Evolutionary conservation across 208 protist genomes (phyloP), one percentile per base, ranked within the genome.

Genomic region (Trypanosoma rangeli): DNA sequence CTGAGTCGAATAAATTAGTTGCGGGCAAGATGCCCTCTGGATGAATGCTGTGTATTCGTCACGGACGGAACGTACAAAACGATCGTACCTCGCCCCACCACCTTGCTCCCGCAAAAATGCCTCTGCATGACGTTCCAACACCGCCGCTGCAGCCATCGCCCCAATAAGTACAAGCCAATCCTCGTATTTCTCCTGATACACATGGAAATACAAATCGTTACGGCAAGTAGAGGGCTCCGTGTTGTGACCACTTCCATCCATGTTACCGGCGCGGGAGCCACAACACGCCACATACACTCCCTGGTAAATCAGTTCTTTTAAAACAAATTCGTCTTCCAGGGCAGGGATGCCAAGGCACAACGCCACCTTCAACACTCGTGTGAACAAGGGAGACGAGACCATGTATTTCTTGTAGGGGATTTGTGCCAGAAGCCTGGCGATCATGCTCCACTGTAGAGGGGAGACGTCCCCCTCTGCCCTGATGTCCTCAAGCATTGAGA

Each of bases 331-430:
- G 18, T 76, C 64, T 44, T 66, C 60, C 16, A 77, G 1, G 0
- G 48, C 49, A 29, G 64, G n/a, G 24, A 71, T 65, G 55, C 59
- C 58, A 20, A 77, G 35, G 26, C 42, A 31, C 5, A 83, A 18
- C 0, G 82, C 80, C 16, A 86, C 77, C 70, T 84, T 71, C 22
- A 92, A 4, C 20, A 92, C 64, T 3, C 83, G 83, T 18, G 74
- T 53, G 42, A 89, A 76, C 9, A 92, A 64, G 0, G 86, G 74
- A 1, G 67, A 87, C 5, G 76, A 76, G 16, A 82, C 64, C 54
- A 68, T 39, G 65, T 84, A 76, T 50, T 81, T 86, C 46, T 70
- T 70, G 3, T 78, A 62, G 13, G 68, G 74, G 53, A 78, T 67
- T 46, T 46, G 75, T 35, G 37, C 39, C 55, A 84, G 55, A 28